Evolutionary conservation across 257 asterid species (phyloP).

Genomic region (Nicotiana tabacum): DNA sequence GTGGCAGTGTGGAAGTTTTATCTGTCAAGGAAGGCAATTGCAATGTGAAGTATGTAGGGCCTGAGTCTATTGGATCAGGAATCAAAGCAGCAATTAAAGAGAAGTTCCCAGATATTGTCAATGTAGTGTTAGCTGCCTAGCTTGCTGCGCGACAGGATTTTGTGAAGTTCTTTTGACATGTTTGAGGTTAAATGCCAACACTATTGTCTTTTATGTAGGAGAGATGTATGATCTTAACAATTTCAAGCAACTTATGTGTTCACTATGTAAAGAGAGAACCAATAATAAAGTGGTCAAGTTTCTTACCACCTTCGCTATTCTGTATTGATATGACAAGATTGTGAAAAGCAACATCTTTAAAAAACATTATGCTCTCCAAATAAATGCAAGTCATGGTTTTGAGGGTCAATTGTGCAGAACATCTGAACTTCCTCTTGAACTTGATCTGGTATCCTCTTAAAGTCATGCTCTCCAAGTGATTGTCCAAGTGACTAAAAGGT

Average conservation of each 20-base stretch:
- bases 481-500: too few relatives aligned
- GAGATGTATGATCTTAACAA: not conserved
- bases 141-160: not conserved
- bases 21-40: conserved; percentile 64
- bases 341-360: not conserved
- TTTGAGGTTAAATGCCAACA: not conserved
- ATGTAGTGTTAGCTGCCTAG: conserved; percentile 57
- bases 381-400: not conserved
- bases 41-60: conserved; percentile 60
- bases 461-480: too few relatives aligned
- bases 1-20: conserved; percentile 76
- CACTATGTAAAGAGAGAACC: not conserved
- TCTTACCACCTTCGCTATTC: not conserved
- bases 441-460: not conserved
- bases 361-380: not conserved
- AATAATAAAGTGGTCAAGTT: not conserved
- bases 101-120: conserved; percentile 69
- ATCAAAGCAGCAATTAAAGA: conserved; percentile 92
- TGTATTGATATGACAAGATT: not conserved
- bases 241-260: not conserved
- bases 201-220: not conserved
- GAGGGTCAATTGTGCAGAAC: not conserved
- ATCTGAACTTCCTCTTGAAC: not conserved
- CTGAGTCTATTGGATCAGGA: conserved; percentile 83
- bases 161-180: not conserved